phyloP scores from a whole-genome alignment of 1,284 basidiomycete species.

The Cryptococcus sp. region DNA sequence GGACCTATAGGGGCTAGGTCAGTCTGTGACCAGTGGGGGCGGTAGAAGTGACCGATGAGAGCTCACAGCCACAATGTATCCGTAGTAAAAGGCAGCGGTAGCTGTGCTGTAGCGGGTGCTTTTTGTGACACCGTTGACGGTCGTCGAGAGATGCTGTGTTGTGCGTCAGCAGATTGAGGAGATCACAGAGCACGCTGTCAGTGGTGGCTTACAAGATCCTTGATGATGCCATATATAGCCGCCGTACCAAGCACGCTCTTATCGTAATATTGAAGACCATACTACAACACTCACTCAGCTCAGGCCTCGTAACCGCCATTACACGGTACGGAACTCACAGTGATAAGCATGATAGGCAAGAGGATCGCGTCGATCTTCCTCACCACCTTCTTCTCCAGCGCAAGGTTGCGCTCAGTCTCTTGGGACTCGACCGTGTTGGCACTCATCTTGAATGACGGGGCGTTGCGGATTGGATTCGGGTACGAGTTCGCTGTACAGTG shows the following conservation, averaged over 20 bases:
- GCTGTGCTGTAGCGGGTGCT: slow-evolving; percentile 48
- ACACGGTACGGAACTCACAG: slow-evolving; percentile 9
- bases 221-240: slow-evolving; percentile 54
- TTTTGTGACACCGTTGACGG: slow-evolving; percentile 38
- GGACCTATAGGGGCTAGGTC: slow-evolving; percentile 21
- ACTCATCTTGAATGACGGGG: slow-evolving; percentile 3
- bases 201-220: slow-evolving; percentile 42
- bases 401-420: slow-evolving; percentile 1
- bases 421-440: not conserved
- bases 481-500: too few relatives aligned
- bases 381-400: slow-evolving; percentile 25
- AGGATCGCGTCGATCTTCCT: slow-evolving; percentile 33
- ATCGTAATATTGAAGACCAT: slow-evolving; percentile 46
- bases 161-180: not conserved
- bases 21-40: not conserved
- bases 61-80: slow-evolving; percentile 50
- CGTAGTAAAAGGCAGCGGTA: slow-evolving; percentile 53
- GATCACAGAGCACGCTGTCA: too few relatives aligned
- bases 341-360: slow-evolving; percentile 52
- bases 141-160: slow-evolving; percentile 34
- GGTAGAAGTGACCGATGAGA: not conserved
- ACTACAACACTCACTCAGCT: not conserved
- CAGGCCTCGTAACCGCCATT: not conserved
- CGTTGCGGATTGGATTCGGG: too few relatives aligned
- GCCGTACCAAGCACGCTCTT: slow-evolving; percentile 54